These are phyloP conservation scores for Bryopsis sp. DNA, from an alignment of 139 green algal species.

Conservation along the genomic window DNA sequence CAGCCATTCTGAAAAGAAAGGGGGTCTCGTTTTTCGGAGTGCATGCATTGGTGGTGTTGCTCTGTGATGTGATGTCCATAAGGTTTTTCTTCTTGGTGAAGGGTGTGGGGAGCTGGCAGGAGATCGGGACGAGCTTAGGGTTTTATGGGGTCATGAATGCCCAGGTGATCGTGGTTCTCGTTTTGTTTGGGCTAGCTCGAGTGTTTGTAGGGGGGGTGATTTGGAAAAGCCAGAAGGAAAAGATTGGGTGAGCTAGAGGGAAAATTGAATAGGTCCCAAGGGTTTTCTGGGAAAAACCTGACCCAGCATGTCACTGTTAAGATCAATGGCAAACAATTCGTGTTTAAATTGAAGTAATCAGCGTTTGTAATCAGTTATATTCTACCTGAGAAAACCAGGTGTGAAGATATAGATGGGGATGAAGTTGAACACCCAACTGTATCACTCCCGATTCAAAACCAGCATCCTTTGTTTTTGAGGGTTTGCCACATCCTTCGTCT, in stretches of 20 bases:
- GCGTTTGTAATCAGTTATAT: no score
- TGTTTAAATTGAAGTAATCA: no score
- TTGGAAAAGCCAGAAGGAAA: neutral
- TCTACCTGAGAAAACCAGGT: no score
- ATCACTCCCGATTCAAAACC: no score
- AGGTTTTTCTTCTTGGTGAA: conserved; percentile 30
- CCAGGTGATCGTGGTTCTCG: conserved; percentile 24
- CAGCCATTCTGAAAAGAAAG: conserved; percentile 2
- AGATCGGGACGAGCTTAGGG: conserved; percentile 28
- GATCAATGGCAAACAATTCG: no score
- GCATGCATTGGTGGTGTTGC: conserved; percentile 25
- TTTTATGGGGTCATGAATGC: conserved; percentile 25
- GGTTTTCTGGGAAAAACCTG: no score
- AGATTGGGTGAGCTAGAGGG: neutral
- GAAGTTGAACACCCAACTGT: no score
- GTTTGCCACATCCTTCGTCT: no score
- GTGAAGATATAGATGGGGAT: no score
- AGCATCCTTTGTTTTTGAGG: no score
- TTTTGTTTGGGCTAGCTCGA: conserved; percentile 10
- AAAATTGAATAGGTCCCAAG: no score
- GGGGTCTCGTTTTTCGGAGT: neutral
- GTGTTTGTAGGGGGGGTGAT: conserved; percentile 2
- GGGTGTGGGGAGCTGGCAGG: conserved; percentile 25
- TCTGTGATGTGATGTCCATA: conserved; percentile 26
- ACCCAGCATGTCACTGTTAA: no score